These are phyloP conservation scores for Arthroderma sp. DNA, from an alignment of 2,329 filamentous ascomycete species.

Conservation along the genomic window DNA sequence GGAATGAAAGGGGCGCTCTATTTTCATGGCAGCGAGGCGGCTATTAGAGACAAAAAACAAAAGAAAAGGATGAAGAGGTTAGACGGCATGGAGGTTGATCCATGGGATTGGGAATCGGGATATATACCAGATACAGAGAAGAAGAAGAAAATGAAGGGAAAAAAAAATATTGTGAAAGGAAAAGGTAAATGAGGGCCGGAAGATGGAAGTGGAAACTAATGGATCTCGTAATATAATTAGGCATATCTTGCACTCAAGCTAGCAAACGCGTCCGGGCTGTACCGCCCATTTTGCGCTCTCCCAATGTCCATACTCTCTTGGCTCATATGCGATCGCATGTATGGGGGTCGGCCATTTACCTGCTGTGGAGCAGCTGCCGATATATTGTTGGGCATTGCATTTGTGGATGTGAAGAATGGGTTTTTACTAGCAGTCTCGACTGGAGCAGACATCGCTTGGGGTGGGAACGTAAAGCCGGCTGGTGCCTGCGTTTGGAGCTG, in stretches of 20 bases:
- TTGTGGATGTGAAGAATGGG: constrained; percentile 19
- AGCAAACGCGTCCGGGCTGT: constrained; percentile 40
- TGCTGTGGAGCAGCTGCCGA: not conserved
- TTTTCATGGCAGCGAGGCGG: too few species aligned
- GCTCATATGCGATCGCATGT: constrained; percentile 28
- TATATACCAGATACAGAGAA: not conserved
- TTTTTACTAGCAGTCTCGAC: constrained; percentile 10
- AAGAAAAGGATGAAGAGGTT: too few species aligned
- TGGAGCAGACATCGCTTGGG: not conserved
- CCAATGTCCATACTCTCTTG: constrained; percentile 37
- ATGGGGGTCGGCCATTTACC: not conserved
- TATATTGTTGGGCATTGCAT: constrained; percentile 10
- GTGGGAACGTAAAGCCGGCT: constrained; percentile 10
- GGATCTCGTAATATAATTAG: constrained; percentile 8
- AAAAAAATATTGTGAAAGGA: constrained; percentile 1
- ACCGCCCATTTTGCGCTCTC: constrained; percentile 33
- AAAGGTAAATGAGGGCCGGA: not conserved
- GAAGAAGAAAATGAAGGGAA: not conserved
- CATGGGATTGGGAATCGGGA: too few species aligned
- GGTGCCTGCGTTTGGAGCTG: constrained; percentile 15
- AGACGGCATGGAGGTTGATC: too few species aligned
- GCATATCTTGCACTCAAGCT: constrained; percentile 35
- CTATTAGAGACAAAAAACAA: too few species aligned
- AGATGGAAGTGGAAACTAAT: not conserved
- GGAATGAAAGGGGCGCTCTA: too few species aligned